phyloP scores from a whole-genome alignment of 2,329 filamentous ascomycete genomes.

The Acrocalymma vagum region DNA sequence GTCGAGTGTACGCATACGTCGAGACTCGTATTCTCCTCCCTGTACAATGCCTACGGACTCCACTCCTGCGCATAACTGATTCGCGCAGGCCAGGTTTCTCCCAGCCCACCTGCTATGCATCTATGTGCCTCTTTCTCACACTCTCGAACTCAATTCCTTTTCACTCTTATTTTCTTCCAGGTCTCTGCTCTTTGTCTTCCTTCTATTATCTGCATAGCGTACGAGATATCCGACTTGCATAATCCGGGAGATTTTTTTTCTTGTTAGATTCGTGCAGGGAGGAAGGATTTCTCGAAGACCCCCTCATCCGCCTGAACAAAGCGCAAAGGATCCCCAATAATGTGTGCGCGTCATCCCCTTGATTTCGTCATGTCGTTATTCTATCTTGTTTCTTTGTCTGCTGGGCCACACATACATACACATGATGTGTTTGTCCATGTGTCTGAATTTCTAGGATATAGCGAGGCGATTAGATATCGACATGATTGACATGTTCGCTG shows the following conservation, averaged over 20 bases:
- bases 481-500: too few species aligned
- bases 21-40: constrained; percentile 31
- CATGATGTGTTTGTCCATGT: too few species aligned
- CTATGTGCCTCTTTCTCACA: constrained; percentile 24
- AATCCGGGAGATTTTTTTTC: constrained; percentile 37
- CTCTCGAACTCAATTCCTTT: too few species aligned
- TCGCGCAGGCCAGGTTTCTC: too few species aligned
- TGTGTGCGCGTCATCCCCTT: too few species aligned
- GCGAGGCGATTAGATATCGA: too few species aligned
- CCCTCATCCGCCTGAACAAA: too few species aligned
- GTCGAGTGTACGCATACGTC: constrained; percentile 19
- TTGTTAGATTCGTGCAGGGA: constrained; percentile 45
- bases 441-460: too few species aligned
- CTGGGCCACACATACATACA: too few species aligned
- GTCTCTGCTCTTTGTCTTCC: constrained; percentile 19
- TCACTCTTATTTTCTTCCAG: constrained; percentile 26
- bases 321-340: too few species aligned
- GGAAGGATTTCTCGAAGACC: constrained; percentile 54
- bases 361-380: constrained; percentile 11
- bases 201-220: constrained; percentile 43
- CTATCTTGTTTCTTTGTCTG: too few species aligned
- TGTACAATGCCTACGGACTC: constrained; percentile 34
- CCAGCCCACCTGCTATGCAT: constrained; percentile 23
- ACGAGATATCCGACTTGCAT: constrained; percentile 55
- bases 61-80: constrained; percentile 39